A percentile compares a stretch with the other conserved stretches of the same genome.
phyloP scores from a whole-genome alignment of 2,329 filamentous ascomycete species.

The Trichoderma breve region DNA sequence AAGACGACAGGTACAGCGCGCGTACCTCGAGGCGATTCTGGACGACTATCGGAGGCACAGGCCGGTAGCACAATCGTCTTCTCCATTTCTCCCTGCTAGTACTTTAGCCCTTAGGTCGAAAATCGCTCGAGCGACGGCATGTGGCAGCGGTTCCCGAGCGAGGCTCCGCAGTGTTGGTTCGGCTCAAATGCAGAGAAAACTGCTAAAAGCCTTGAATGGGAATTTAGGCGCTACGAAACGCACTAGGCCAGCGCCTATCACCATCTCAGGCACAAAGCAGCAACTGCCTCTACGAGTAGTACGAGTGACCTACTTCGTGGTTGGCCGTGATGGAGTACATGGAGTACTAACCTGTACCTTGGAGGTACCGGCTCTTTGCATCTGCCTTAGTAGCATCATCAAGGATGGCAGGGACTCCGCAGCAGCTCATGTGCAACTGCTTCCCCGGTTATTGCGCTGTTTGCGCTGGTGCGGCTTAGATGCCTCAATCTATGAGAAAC shows the following conservation, averaged over 20 bases:
- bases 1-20: not conserved
- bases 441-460: not conserved
- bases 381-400: not conserved
- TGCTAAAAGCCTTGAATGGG: not conserved
- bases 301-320: not conserved
- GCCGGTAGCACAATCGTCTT: not conserved
- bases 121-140: conserved; percentile 2
- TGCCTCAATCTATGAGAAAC: not conserved
- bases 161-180: not conserved
- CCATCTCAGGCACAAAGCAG: not conserved
- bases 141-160: not conserved
- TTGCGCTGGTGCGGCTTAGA: not conserved
- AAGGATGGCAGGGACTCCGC: not conserved
- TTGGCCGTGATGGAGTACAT: too few species aligned
- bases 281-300: not conserved
- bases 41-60: not conserved
- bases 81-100: not conserved
- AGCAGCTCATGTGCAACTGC: not conserved
- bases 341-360: not conserved
- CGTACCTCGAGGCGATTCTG: not conserved
- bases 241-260: not conserved
- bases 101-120: not conserved
- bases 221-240: not conserved
- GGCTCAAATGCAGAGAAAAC: not conserved
- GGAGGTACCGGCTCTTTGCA: not conserved